phyloP scores from a whole-genome alignment of 225 moss, liverwort and hornwort genomes.

The Physcomitrellopsis africana region DNA sequence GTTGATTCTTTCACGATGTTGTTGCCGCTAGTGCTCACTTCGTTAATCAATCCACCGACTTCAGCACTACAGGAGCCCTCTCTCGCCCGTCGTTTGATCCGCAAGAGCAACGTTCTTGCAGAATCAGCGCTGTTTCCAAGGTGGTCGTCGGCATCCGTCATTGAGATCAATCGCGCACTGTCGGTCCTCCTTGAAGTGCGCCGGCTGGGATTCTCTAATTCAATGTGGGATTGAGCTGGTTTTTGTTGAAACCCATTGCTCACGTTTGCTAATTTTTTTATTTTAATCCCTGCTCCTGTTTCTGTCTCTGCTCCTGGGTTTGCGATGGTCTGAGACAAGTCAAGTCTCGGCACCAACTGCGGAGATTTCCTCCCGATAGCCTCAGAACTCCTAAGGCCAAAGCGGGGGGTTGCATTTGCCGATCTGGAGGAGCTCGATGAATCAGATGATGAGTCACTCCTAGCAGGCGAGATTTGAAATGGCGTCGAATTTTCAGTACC shows the following conservation, averaged over 20 bases:
- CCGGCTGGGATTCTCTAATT: slow-evolving; percentile 27
- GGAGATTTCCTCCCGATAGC: slow-evolving; percentile 20
- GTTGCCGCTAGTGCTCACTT: neutral
- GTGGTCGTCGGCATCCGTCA: slow-evolving; percentile 27
- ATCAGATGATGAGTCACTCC: slow-evolving; percentile 22
- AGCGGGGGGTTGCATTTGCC: slow-evolving; percentile 7
- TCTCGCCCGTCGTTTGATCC: slow-evolving; percentile 44
- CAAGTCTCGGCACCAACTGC: slow-evolving; percentile 36
- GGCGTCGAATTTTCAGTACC: neutral
- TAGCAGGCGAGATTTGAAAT: neutral
- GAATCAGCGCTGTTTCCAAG: slow-evolving; percentile 25
- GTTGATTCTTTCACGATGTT: neutral
- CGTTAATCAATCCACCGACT: neutral
- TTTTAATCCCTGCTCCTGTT: neutral
- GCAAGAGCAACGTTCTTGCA: slow-evolving; percentile 36
- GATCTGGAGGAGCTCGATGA: slow-evolving; percentile 15
- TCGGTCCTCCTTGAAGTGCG: slow-evolving; percentile 33
- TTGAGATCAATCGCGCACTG: slow-evolving; percentile 43
- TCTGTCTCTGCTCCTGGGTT: no score
- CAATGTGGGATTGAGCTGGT: neutral
- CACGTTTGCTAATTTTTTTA: neutral
- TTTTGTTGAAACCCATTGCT: neutral
- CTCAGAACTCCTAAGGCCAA: slow-evolving; percentile 16
- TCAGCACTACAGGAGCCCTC: slow-evolving; percentile 9
- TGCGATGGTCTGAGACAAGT: slow-evolving; percentile 28